Evolutionary conservation across 2,329 filamentous ascomycete species (phyloP).

Genomic region (Phyllosticta citriasiana): DNA sequence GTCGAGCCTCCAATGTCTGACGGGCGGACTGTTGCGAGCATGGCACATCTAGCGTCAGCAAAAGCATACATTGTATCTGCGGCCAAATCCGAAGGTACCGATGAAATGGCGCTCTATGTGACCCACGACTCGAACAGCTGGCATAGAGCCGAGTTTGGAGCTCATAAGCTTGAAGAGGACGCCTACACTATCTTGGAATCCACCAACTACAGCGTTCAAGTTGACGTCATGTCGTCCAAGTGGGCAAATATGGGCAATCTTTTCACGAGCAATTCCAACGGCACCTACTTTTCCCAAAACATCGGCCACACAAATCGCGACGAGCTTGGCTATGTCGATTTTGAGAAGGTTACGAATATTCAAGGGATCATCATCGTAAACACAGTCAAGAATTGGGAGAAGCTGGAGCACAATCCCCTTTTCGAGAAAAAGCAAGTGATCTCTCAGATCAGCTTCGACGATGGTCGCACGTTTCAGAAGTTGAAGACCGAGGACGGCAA

Average conservation of each 20-base stretch:
- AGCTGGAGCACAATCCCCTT: conserved; percentile 48
- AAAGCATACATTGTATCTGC: conserved; percentile 83
- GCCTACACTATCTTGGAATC: conserved; percentile 92
- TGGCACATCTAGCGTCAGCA: conserved; percentile 71
- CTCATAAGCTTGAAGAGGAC: conserved; percentile 72
- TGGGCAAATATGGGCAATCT: conserved; percentile 71
- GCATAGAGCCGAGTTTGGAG: conserved; percentile 84
- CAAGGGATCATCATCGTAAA: conserved; percentile 91
- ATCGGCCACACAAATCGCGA: conserved; percentile 88
- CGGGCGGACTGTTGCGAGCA: conserved; percentile 63
- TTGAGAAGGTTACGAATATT: conserved; percentile 85
- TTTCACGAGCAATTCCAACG: conserved; percentile 95
- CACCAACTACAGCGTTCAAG: conserved; percentile 94
- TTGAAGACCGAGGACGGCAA: conserved; percentile 57
- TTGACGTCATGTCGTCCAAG: conserved; percentile 72
- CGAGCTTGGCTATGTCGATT: conserved; percentile 67
- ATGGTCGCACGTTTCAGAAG: conserved; percentile 73
- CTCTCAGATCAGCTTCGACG: conserved; percentile 87
- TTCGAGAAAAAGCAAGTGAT: conserved; percentile 55
- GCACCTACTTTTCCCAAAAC: conserved; percentile 89
- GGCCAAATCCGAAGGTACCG: conserved; percentile 65
- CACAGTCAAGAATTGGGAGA: conserved; percentile 73
- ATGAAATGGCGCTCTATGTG: conserved; percentile 86
- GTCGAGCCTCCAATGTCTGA: conserved; percentile 65
- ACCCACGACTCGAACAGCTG: conserved; percentile 74